Base-by-base conservation (phyloP, 2,329 filamentous ascomycete genomes). In the Pseudofabraea citricarpa region DNA sequence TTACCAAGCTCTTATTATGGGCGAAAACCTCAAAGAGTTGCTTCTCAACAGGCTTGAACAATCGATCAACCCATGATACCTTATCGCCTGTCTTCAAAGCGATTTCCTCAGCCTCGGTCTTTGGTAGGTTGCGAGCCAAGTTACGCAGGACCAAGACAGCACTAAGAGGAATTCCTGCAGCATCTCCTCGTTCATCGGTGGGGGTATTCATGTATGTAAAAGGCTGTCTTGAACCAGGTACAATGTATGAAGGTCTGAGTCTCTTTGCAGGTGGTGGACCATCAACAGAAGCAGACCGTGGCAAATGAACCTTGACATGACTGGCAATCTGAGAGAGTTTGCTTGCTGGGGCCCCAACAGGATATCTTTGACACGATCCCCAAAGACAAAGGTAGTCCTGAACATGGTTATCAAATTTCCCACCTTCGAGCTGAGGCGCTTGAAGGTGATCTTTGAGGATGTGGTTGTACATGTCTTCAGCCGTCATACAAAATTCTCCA, bases 141-240 rank as follows among this genome's bases (percentile, higher is more conserved):
- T 93, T 93, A 22, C 87, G 78, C 36, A 93, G 72, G 26, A 93
- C 85, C 21, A 91, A 71, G 12, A 85, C 82, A 2, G 85, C 84
- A 43, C 84, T 87, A 6, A 91, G 72, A n/a, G 87, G 85, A 26
- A 91, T 82, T 5, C 87, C 87, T 1, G 83, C 84, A 2, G 87
- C 83, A 56, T 89, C 77, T 2, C 73, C 68, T 5, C 73, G 66
- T 7, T 70, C 71, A 47, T 80, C 75, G 27, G 70, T 72, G 35
- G 70, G 62, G 4, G 80, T 84, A 57, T 79, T 73, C 48, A 81
- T 74, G 55, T 70, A 75, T 2, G 68, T 65, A 22, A 83, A 62
- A 5, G 65, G 63, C 62, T 81, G 72, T 5, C 72, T 79, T 59
- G 73, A 74, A 32, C 76, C 74, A 2, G 56, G 46, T 4, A 52